phyloP scores from a whole-genome alignment of 1,139 yeast genomes.

The Candida sp. region DNA sequence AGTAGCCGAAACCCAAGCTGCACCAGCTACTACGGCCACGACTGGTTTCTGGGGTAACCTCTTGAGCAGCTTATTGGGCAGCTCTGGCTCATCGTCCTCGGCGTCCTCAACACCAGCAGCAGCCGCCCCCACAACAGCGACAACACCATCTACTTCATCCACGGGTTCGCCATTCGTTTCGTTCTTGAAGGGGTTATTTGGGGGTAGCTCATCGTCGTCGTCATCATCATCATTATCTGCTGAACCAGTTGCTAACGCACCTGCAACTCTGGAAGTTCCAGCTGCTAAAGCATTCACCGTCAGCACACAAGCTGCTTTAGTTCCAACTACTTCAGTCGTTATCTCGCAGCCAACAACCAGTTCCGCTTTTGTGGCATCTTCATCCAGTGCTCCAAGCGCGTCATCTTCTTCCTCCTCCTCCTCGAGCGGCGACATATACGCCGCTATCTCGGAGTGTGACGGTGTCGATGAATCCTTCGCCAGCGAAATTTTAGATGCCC shows the following conservation, averaged over 20 bases:
- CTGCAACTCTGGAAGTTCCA: background rate
- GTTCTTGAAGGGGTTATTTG: background rate
- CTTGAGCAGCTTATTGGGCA: conserved; percentile 4
- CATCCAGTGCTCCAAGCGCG: conserved; percentile 14
- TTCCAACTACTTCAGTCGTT: conserved; percentile 4
- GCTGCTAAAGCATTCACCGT: background rate
- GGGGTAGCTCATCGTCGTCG: conserved; percentile 2
- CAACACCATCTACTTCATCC: conserved; percentile 12
- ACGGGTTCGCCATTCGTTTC: conserved; percentile 4
- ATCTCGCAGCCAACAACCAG: conserved; percentile 5
- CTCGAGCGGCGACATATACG: conserved; percentile 19
- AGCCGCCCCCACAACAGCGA: conserved; percentile 4
- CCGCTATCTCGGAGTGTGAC: conserved; percentile 27
- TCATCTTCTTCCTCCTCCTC: conserved; percentile 15
- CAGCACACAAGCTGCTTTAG: background rate
- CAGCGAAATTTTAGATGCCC: conserved; percentile 46
- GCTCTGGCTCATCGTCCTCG: background rate
- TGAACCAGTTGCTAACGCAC: background rate
- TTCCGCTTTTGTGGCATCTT: conserved; percentile 4
- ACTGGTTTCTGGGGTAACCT: conserved; percentile 8
- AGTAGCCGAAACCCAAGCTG: background rate
- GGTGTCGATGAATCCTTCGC: conserved; percentile 34
- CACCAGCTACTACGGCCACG: conserved; percentile 6
- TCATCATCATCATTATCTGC: conserved; percentile 8
- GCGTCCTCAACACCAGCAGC: conserved; percentile 5